These are phyloP conservation scores for Persicaria tinctoria DNA, from an alignment of 148 eudicot species.

Conservation along the genomic window DNA sequence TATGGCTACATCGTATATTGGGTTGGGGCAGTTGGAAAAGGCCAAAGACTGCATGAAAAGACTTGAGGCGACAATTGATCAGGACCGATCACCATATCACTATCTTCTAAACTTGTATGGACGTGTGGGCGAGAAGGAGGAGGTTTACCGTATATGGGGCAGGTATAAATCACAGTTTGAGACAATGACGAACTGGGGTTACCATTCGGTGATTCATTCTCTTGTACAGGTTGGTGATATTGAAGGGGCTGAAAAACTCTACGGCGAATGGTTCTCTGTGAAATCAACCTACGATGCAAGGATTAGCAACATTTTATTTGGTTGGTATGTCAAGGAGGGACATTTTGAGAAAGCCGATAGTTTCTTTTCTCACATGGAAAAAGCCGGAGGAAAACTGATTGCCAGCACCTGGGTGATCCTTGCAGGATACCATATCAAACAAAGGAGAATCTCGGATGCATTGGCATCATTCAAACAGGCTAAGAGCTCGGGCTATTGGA, in stretches of 20 bases:
- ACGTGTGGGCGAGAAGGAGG: slow-evolving; percentile 57
- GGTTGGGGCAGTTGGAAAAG: slow-evolving; percentile 36
- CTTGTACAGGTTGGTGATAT: slow-evolving; percentile 60
- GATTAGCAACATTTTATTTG: slow-evolving; percentile 55
- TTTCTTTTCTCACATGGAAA: slow-evolving; percentile 50
- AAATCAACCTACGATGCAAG: slow-evolving; percentile 56
- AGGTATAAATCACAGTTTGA: slow-evolving; percentile 44
- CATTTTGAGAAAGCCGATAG: slow-evolving; percentile 47
- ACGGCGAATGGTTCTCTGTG: slow-evolving; percentile 63
- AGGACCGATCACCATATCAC: slow-evolving; percentile 59
- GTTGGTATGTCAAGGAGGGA: slow-evolving; percentile 54
- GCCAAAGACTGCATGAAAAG: slow-evolving; percentile 55
- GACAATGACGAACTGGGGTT: slow-evolving; percentile 50
- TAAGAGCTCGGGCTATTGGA: slow-evolving; percentile 47
- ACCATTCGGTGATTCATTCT: slow-evolving; percentile 66
- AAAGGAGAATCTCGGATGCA: slow-evolving; percentile 46
- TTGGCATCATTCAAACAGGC: slow-evolving; percentile 55
- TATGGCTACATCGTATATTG: slow-evolving; percentile 63
- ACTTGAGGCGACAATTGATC: slow-evolving; percentile 43
- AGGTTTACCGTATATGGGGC: slow-evolving; percentile 69
- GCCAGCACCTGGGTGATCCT: slow-evolving; percentile 67
- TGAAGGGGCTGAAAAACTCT: slow-evolving; percentile 63
- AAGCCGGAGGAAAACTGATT: slow-evolving; percentile 54
- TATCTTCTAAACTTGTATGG: slow-evolving; percentile 66
- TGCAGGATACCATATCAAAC: slow-evolving; percentile 46